Evolutionary conservation across 352 stramenopile genomes (phyloP).

Genomic region (Globisporangium nunn): DNA sequence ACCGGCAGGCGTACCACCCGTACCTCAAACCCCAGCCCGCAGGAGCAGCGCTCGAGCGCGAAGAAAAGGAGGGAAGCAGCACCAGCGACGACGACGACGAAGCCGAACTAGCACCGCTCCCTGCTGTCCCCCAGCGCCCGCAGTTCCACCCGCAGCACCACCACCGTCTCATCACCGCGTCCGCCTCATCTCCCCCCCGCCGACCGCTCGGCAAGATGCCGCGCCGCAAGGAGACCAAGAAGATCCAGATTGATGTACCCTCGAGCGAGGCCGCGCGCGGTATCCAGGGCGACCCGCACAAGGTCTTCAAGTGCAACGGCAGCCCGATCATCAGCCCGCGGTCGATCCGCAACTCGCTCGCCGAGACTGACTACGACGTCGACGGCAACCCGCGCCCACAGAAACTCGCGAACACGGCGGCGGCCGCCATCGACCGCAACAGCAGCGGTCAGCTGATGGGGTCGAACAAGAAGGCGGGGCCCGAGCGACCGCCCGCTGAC

Average conservation of each 20-base stretch:
- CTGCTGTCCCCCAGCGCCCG: not conserved
- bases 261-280: constrained; percentile 14
- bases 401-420: constrained; percentile 18
- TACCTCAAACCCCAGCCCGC: constrained; percentile 5
- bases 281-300: constrained; percentile 28
- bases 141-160: constrained; percentile 17
- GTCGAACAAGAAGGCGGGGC: not conserved
- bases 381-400: constrained; percentile 32
- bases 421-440: not conserved
- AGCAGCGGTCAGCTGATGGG: not conserved
- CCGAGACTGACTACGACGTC: constrained; percentile 43
- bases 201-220: constrained; percentile 21
- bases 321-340: constrained; percentile 62
- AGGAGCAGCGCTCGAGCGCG: not conserved
- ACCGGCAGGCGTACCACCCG: constrained; percentile 15
- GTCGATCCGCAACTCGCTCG: constrained; percentile 56
- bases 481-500: not conserved
- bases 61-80: not conserved
- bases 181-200: not conserved
- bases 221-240: constrained; percentile 49
- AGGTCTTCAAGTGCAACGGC: constrained; percentile 53
- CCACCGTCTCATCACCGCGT: constrained; percentile 10
- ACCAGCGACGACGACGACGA: constrained; percentile 4
- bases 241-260: constrained; percentile 30
- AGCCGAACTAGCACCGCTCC: constrained; percentile 1